Evolutionary conservation across 306 rosid genomes (phyloP), one percentile per base, ranked within the genome.

Genomic region (Trifolium pratense): DNA sequence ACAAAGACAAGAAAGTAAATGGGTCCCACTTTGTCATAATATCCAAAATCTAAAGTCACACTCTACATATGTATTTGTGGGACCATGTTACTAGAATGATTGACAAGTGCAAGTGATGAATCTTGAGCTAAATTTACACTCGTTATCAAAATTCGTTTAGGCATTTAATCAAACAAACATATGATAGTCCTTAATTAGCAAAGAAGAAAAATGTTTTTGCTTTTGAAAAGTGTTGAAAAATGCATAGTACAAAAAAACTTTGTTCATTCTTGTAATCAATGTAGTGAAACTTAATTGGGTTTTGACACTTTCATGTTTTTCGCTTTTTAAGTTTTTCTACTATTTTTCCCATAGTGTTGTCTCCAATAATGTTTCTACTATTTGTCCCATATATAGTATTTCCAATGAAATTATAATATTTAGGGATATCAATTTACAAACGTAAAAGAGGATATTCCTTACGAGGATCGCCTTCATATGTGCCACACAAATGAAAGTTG

Each of bases 21-120:
- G 66, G 81, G 78, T 29, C 75, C 79, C 9, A 71, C 31, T 0
- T 0, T 37, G 58, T 40, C 55, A 52, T 52, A 31, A 42, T 51
- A 26, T 20, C 68, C 46, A 73, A 58, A 66, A 32, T 25, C 51
- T 20, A 34, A 5, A 20, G 40, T 59, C 15, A 48, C n/a, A 11
- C 46, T 62, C 46, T 56, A 15, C 46, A 62, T 51, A 39, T 43
- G 36, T 32, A 62, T 40, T 32, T 20, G 62, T 80, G 76, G 78
- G 69, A 60, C 42, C 77, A 36, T 0, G 40, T 57, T 58, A 25
- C 36, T 58, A 49, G 61, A 66, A 52, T 67, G 63, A 67, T 15
- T 67, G 23, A 49, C 53, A 81, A 66, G 79, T 71, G 46, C 58
- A 71, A 43, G 12, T 63, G n/a, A 5, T 63, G 9, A 36, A 18